A percentile compares a stretch with the other conserved stretches of the same genome.
Evolutionary conservation across 371 early-diverging fungal species (phyloP).

Genomic region (Choanephora cucurbitarum): DNA sequence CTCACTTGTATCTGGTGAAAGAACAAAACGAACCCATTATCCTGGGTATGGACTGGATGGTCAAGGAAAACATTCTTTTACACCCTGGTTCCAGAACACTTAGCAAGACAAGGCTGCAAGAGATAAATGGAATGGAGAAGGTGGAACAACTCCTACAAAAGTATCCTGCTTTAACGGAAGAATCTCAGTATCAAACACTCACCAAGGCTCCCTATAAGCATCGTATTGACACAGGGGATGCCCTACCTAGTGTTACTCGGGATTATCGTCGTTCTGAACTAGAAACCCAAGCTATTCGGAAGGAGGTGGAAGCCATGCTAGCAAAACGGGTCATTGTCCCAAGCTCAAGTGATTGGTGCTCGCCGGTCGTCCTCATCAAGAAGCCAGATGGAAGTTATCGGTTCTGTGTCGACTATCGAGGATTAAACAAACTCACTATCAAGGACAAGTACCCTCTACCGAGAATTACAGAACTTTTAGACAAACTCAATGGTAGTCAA

Average conservation of each 20-base stretch:
- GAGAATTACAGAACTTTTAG: slow-evolving; percentile 35
- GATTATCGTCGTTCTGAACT: slow-evolving; percentile 21
- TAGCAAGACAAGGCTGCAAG: no score
- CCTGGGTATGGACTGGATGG: slow-evolving; percentile 9
- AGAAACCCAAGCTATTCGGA: slow-evolving; percentile 15
- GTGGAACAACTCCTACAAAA: slow-evolving; percentile 4
- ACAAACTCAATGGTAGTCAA: slow-evolving; percentile 19
- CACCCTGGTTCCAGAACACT: background rate
- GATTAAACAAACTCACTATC: slow-evolving; percentile 44
- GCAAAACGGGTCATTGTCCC: slow-evolving; percentile 8
- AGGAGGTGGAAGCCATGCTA: slow-evolving; percentile 19
- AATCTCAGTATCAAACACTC: slow-evolving; percentile 8
- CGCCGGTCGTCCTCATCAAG: slow-evolving; percentile 53
- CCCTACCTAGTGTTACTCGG: slow-evolving; percentile 13
- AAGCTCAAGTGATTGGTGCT: slow-evolving; percentile 38
- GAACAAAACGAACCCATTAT: background rate
- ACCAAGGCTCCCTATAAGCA: slow-evolving; percentile 24
- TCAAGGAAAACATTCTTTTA: background rate
- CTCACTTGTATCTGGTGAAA: background rate
- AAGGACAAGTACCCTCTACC: slow-evolving; percentile 49
- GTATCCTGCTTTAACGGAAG: slow-evolving; percentile 3
- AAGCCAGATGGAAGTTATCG: slow-evolving; percentile 43
- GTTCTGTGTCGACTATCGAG: slow-evolving; percentile 29
- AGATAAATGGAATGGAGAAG: slow-evolving; percentile 1
- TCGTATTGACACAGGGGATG: slow-evolving; percentile 14